Conservation (phyloP, 768 basidiomycete species). For the Suillus placidus region DNA sequence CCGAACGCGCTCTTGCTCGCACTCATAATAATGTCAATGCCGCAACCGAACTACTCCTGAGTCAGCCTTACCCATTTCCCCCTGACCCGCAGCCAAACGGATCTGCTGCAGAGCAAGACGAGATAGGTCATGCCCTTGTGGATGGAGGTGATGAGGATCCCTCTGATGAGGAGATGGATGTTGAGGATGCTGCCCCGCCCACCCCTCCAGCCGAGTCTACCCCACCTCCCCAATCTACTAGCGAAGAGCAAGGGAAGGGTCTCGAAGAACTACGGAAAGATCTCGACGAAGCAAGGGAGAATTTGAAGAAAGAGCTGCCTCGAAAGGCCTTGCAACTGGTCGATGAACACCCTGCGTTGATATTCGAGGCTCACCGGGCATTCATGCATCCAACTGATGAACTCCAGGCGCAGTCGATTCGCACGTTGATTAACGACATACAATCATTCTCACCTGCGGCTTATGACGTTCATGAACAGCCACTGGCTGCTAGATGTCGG, state of each 20-base stretch:
- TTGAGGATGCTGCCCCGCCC: slow-evolving; percentile 22
- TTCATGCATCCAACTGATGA: slow-evolving; percentile 67
- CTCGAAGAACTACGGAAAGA: slow-evolving; percentile 67
- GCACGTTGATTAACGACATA: slow-evolving; percentile 77
- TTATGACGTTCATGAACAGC: slow-evolving; percentile 72
- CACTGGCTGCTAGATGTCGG: slow-evolving; percentile 80
- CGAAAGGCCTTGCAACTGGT: slow-evolving; percentile 75
- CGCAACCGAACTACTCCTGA: slow-evolving; percentile 85
- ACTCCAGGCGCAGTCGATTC: slow-evolving; percentile 67
- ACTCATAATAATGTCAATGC: slow-evolving; percentile 87
- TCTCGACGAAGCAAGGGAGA: slow-evolving; percentile 66
- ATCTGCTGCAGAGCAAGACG: slow-evolving; percentile 21
- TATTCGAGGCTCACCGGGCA: slow-evolving; percentile 85
- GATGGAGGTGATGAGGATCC: slow-evolving; percentile 27
- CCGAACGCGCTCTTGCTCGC: slow-evolving; percentile 79
- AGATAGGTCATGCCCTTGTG: slow-evolving; percentile 33
- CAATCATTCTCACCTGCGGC: slow-evolving; percentile 65
- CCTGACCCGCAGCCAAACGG: slow-evolving; percentile 55
- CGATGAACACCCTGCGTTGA: slow-evolving; percentile 83
- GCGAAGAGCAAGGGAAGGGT: slow-evolving; percentile 40
- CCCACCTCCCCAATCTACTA: slow-evolving; percentile 14
- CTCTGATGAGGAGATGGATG: slow-evolving; percentile 32
- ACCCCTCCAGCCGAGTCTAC: slow-evolving; percentile 22
- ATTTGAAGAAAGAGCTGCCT: slow-evolving; percentile 65
- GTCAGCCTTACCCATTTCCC: slow-evolving; percentile 77